phyloP scores from a whole-genome alignment of 192 early-diverging fungal genomes.

The Coemansia sp. region DNA sequence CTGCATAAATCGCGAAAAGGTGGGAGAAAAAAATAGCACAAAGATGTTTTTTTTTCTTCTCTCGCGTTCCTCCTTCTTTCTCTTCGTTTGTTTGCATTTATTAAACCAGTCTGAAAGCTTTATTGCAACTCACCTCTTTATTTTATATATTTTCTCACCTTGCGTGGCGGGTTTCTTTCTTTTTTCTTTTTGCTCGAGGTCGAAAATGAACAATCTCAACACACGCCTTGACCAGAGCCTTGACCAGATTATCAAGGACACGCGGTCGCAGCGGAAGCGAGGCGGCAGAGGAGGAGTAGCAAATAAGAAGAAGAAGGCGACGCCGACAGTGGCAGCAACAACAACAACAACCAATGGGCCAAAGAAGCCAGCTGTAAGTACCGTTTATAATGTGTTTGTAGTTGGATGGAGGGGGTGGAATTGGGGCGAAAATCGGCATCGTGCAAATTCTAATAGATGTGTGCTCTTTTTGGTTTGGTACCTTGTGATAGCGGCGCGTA shows the following conservation, averaged over 20 bases:
- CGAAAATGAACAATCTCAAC: slow-evolving; percentile 23
- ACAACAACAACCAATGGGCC: slow-evolving; percentile 4
- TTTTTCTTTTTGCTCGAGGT: not conserved
- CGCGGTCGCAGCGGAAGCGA: slow-evolving; percentile 12
- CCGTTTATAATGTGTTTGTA: too few species aligned
- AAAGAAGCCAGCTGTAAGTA: slow-evolving; percentile 17
- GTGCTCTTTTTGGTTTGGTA: not conserved
- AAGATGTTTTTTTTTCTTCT: not conserved
- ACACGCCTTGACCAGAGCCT: slow-evolving; percentile 48
- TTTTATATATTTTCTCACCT: not conserved
- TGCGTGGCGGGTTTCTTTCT: not conserved
- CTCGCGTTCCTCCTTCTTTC: not conserved
- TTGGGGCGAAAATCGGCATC: too few species aligned
- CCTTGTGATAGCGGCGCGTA: slow-evolving; percentile 29
- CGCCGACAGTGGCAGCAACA: not conserved
- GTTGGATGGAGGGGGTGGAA: too few species aligned
- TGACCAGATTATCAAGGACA: slow-evolving; percentile 43
- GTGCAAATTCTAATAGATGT: too few species aligned
- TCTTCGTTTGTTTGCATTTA: not conserved
- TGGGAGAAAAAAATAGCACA: not conserved
- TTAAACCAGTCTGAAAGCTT: too few species aligned
- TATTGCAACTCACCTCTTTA: too few species aligned
- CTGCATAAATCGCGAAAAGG: too few species aligned
- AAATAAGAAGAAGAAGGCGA: slow-evolving; percentile 24
- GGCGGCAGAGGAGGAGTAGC: not conserved